Evolutionary conservation across 169 alveolate genomes (phyloP), one percentile per base, ranked within the genome.

Genomic region (Babesia bovis): DNA sequence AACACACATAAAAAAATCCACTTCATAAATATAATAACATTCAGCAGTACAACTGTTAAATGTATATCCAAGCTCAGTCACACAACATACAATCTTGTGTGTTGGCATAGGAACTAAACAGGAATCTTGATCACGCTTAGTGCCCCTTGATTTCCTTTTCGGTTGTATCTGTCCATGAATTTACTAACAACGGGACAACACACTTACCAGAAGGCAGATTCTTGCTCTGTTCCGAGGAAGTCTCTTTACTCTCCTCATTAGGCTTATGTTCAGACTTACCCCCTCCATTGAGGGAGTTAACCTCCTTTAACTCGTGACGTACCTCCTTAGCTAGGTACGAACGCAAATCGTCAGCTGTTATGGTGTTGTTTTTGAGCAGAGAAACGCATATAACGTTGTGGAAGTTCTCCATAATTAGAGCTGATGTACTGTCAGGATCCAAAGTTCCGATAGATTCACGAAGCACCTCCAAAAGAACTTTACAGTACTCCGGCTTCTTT

Each of bases 371-470:
- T 49, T 71, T 60, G 21, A 81, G 65, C 35, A 81, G 56, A n/a
- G 88, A 66, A 4, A 45, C 84, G 23, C 74, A 56, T 15, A 81
- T 23, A 19, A 65, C 81, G 51, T 57, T 56, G 60, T 70, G 84
- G 40, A 81, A 45, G 59, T 81, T 81, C 53, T 81, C 88, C 66
- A 81, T 65, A 44, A 72, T 61, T 5, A 70, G 60, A 0, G 83
- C 61, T 15, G 83, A 50, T 5, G 78, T 71, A 55, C 84, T 81
- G 55, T 81, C 88, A 5, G 84, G 74, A 15, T 72, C 85, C 12
- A 67, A 66, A 7, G 25, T n/a, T 4, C 63, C 61, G 3, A 71
- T 36, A 21, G 23, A 23, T 15, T 42, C 72, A 26, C 82, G 49
- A 4, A 69, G 57, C 25, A 60, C 56, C 25, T 81, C 79, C 33